phyloP scores from a whole-genome alignment of 202 grass and related monocot genomes.

The Musa balbisiana region DNA sequence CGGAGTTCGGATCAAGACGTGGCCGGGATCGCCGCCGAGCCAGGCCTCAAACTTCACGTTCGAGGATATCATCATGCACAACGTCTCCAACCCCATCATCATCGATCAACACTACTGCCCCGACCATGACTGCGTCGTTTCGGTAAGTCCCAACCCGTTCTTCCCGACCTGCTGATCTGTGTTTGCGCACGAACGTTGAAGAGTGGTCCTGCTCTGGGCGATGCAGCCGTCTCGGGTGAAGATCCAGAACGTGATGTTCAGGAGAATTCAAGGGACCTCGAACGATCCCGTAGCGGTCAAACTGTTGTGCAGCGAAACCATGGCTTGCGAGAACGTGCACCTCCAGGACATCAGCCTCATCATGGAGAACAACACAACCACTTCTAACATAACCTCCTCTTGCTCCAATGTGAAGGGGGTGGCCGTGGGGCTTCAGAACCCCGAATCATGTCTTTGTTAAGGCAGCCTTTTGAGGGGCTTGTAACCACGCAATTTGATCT shows the following conservation, averaged over 20 bases:
- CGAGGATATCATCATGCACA: constrained; percentile 11
- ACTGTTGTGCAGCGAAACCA: constrained; percentile 36
- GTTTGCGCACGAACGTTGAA: not conserved
- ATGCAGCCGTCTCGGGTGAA: constrained; percentile 32
- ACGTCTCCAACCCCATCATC: constrained; percentile 17
- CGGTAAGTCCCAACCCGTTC: no score
- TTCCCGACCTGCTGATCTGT: not conserved
- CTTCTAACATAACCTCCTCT: not conserved
- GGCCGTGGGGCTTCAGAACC: not conserved
- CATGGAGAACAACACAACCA: not conserved
- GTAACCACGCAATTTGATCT: no score
- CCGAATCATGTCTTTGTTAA: not conserved
- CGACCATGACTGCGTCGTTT: not conserved
- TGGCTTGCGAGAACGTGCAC: constrained; percentile 33
- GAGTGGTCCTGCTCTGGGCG: no score
- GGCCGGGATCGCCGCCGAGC: constrained; percentile 8
- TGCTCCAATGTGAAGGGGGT: constrained; percentile 19
- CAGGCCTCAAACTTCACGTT: constrained; percentile 1
- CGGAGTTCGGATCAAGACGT: constrained; percentile 22
- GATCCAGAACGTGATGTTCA: constrained; percentile 37
- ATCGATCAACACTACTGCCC: constrained; percentile 19
- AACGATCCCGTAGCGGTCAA: constrained; percentile 23
- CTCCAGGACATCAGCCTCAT: constrained; percentile 29
- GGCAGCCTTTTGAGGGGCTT: no score
- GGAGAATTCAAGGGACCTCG: constrained; percentile 39